Conservation (phyloP, 768 basidiomycete genomes). For the Rhodocollybia butyracea region DNA sequence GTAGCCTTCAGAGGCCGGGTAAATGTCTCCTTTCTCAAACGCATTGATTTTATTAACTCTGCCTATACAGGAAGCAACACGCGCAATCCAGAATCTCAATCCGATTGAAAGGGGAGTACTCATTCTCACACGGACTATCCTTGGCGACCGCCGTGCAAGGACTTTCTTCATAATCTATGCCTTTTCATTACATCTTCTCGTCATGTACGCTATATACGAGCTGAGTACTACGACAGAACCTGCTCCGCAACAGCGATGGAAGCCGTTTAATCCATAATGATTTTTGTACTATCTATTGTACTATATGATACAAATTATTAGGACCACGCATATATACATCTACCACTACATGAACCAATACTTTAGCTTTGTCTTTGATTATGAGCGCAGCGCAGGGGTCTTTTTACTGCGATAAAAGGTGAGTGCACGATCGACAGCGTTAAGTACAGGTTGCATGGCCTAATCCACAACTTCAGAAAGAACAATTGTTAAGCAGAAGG, state of each 20-base stretch:
- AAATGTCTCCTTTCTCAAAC: slow-evolving; percentile 27
- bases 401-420: slow-evolving; percentile 51
- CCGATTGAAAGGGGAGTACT: slow-evolving; percentile 89
- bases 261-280: slow-evolving; percentile 41
- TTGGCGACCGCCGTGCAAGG: slow-evolving; percentile 88
- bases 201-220: slow-evolving; percentile 77
- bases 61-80: slow-evolving; percentile 76
- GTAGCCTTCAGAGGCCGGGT: slow-evolving; percentile 96
- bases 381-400: slow-evolving; percentile 16
- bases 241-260: slow-evolving; percentile 44
- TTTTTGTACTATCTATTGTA: slow-evolving; percentile 14
- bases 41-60: not conserved
- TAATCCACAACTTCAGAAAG: slow-evolving; percentile 21
- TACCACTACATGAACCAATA: slow-evolving; percentile 5
- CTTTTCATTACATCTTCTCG: slow-evolving; percentile 71
- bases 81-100: slow-evolving; percentile 89
- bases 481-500: not conserved
- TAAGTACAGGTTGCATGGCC: slow-evolving; percentile 75
- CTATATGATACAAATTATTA: slow-evolving; percentile 5
- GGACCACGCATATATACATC: not conserved
- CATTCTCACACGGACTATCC: slow-evolving; percentile 76
- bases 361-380: not conserved
- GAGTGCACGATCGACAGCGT: slow-evolving; percentile 73
- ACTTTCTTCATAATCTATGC: slow-evolving; percentile 90
- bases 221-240: slow-evolving; percentile 60